Evolutionary conservation across 768 basidiomycete species (phyloP), one percentile per base, ranked within the genome.

Genomic region (Russula brevipes): DNA sequence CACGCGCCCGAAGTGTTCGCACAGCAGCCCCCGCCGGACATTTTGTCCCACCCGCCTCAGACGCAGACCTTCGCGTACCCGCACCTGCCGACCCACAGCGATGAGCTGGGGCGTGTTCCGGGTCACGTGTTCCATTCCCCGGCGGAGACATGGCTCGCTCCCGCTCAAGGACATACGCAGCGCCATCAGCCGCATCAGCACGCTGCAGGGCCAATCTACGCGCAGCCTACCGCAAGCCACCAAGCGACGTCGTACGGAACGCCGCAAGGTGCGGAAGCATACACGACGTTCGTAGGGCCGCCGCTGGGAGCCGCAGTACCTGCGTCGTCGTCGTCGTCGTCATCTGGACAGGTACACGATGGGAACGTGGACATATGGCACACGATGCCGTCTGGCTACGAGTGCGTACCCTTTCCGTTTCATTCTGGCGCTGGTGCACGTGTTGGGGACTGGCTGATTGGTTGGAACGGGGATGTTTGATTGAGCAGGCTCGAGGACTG

Each of bases 351-450:
- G 12, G 63, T 35, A 5, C 62, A 54, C 17, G 61, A 54, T 30
- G 52, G 44, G 17, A 52, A 31, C 11, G 39, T 64, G 33, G 54
- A 65, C 38, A 57, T 66, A 33, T 66, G 66, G 66, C 63, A 65
- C 19, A 60, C 57, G 45, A 54, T 66, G 41, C 66, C 66, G 11
- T 54, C 64, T 33, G 57, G 66, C 19, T 68, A 66, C 57, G 65
- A 66, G 66, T 68, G 39, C 57, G 66, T 66, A 30, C 31, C 30
- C 38, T 55, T 55, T 55, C 58, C 58, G 35, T 64, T 64, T 24
- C 3, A 33, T 8, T 14, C 44, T 11, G 39, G 61, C 51, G 44
- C 51, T 14, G 51, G 56, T 35, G 16, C 61, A 30, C 44, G 30
- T 38, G 44, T 60, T 7, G 59, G 24, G 51, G 51, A 60, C 35